phyloP scores from a whole-genome alignment of 768 basidiomycete species.

The Phanerochaete sordida region DNA sequence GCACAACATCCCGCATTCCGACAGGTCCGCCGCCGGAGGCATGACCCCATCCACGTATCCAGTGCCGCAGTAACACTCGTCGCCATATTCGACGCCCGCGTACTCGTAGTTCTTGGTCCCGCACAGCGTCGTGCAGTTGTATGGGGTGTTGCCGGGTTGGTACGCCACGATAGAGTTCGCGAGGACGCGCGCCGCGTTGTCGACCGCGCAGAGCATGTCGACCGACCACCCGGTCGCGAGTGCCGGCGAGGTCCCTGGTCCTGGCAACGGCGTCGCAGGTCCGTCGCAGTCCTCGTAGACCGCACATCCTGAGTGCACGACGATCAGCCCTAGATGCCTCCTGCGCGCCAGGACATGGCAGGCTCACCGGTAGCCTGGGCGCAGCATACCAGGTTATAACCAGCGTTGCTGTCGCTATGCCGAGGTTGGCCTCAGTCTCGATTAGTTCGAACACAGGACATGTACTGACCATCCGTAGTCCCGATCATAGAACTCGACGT shows the following conservation, averaged over 20 bases:
- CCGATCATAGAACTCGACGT: constrained; percentile 7
- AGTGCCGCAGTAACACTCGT: constrained; percentile 22
- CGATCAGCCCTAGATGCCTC: neutral
- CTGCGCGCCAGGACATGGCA: neutral
- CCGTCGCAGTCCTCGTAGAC: constrained; percentile 7
- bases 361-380: neutral
- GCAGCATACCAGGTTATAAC: constrained; percentile 3
- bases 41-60: constrained; percentile 11
- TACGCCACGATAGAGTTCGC: constrained; percentile 11
- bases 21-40: constrained; percentile 1
- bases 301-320: neutral
- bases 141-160: constrained; percentile 12
- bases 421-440: neutral
- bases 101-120: constrained; percentile 14
- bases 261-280: neutral
- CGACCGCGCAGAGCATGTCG: constrained; percentile 15
- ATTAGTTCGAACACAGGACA: neutral
- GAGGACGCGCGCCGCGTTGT: constrained; percentile 16
- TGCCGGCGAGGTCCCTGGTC: neutral
- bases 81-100: constrained; percentile 23
- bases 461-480: constrained; percentile 4
- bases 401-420: neutral
- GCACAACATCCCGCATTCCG: constrained; percentile 19
- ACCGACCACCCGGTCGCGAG: constrained; percentile 17
- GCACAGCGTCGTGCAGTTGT: constrained; percentile 15